phyloP scores from a whole-genome alignment of 1,284 basidiomycete genomes.

The Singerocomus rubriflavus region DNA sequence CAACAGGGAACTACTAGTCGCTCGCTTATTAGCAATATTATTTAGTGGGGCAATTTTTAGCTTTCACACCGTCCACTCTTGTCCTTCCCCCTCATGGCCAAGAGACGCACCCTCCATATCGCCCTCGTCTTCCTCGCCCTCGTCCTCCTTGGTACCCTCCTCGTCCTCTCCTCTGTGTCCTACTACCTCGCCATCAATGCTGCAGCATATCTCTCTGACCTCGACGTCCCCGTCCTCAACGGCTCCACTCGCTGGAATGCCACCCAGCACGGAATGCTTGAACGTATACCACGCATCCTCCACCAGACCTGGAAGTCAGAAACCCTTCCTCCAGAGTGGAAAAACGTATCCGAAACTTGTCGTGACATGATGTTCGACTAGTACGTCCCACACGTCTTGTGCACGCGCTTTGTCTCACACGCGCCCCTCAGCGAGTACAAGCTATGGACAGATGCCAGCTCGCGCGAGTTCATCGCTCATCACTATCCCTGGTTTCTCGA shows the following conservation, averaged over 20 bases:
- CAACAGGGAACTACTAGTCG: slow-evolving; percentile 36
- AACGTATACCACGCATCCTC: slow-evolving; percentile 88
- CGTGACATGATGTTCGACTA: slow-evolving; percentile 93
- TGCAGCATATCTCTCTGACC: slow-evolving; percentile 75
- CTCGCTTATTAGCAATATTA: too few relatives aligned
- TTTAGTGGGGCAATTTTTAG: too few relatives aligned
- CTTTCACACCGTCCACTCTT: slow-evolving; percentile 14
- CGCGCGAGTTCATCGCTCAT: slow-evolving; percentile 85
- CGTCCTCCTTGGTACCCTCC: slow-evolving; percentile 85
- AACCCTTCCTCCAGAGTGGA: slow-evolving; percentile 82
- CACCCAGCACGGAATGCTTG: slow-evolving; percentile 54
- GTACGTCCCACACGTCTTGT: slow-evolving; percentile 50
- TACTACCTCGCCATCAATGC: slow-evolving; percentile 86
- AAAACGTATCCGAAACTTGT: slow-evolving; percentile 74
- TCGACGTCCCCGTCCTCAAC: slow-evolving; percentile 65
- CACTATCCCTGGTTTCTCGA: slow-evolving; percentile 92
- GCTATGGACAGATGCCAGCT: slow-evolving; percentile 93
- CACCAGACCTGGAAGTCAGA: slow-evolving; percentile 99
- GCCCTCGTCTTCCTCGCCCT: slow-evolving; percentile 79
- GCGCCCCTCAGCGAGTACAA: slow-evolving; percentile 75
- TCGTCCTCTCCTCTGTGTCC: slow-evolving; percentile 88
- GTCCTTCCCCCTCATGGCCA: slow-evolving; percentile 41
- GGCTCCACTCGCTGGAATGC: slow-evolving; percentile 56
- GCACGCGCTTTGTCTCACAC: slow-evolving; percentile 18
- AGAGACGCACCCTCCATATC: slow-evolving; percentile 62